Conservation (phyloP, 75 land plant species). For the Cryptomeria japonica region DNA sequence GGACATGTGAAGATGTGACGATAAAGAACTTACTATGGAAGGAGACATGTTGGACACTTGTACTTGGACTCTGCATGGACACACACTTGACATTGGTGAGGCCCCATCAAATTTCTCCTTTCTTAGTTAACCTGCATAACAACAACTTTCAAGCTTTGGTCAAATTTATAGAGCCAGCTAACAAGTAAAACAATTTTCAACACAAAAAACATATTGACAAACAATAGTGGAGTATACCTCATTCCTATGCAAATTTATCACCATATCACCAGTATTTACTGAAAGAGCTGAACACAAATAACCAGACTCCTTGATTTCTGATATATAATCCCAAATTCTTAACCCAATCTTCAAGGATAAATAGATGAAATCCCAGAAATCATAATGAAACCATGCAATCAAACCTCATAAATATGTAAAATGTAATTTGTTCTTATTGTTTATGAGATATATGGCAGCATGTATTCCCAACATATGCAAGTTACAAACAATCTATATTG, state of each 20-base stretch:
- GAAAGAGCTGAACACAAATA: background rate
- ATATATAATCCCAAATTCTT: background rate
- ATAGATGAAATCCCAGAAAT: background rate
- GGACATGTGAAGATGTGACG: constrained; percentile 4
- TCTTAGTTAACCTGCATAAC: background rate
- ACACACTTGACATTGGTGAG: constrained; percentile 41
- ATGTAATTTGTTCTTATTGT: background rate
- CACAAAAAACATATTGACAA: background rate
- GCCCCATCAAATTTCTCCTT: constrained; percentile 18
- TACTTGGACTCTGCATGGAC: constrained; percentile 45
- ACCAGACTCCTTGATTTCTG: background rate
- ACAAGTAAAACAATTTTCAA: background rate
- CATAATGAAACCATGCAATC: background rate
- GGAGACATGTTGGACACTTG: constrained; percentile 53
- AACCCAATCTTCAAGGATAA: background rate
- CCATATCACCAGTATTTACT: background rate
- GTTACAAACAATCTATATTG: background rate
- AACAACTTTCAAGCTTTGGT: background rate
- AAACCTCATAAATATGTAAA: background rate
- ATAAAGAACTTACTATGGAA: constrained; percentile 54
- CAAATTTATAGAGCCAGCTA: background rate
- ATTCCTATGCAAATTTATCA: background rate
- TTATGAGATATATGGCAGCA: background rate
- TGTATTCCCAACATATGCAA: background rate
- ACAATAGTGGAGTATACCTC: background rate